phyloP scores from a whole-genome alignment of 257 asterid species.

The Linderniella brevidens region DNA sequence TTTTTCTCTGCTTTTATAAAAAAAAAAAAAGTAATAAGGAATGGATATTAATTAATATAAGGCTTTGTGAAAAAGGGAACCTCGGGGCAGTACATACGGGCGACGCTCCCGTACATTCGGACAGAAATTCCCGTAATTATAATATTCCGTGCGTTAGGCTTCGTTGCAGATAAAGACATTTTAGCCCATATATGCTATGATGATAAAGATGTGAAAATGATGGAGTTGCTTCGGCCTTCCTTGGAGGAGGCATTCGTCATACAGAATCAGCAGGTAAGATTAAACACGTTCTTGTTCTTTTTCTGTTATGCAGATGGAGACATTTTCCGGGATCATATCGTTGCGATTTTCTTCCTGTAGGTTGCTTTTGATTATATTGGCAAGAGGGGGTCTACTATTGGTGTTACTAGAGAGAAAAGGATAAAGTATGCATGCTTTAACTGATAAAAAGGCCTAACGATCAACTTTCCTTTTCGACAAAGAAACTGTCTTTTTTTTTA shows the following conservation, averaged over 20 bases:
- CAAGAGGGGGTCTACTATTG: slow-evolving; percentile 93
- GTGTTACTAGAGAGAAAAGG: slow-evolving; percentile 90
- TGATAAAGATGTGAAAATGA: slow-evolving; percentile 81
- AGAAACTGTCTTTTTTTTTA: neutral
- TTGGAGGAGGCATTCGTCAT: slow-evolving; percentile 97
- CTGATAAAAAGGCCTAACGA: slow-evolving; percentile 8
- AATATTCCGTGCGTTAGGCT: slow-evolving; percentile 91
- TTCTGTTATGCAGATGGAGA: neutral
- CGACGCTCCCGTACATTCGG: slow-evolving; percentile 94
- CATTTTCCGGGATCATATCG: neutral
- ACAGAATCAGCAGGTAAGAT: slow-evolving; percentile 80
- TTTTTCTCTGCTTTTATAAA: neutral
- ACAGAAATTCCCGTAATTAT: slow-evolving; percentile 90
- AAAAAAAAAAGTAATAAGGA: no score
- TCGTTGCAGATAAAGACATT: slow-evolving; percentile 95
- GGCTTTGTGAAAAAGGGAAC: slow-evolving; percentile 51
- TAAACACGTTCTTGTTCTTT: slow-evolving; percentile 2
- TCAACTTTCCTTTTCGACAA: no score
- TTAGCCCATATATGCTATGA: slow-evolving; percentile 89
- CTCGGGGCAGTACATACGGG: slow-evolving; percentile 92
- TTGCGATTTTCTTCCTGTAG: slow-evolving; percentile 16
- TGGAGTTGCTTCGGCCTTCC: slow-evolving; percentile 94
- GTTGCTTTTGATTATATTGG: slow-evolving; percentile 97
- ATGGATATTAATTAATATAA: neutral
- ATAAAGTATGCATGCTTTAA: slow-evolving; percentile 51